Evolutionary conservation across 306 rosid genomes (phyloP).

Genomic region (Vigna angularis): DNA sequence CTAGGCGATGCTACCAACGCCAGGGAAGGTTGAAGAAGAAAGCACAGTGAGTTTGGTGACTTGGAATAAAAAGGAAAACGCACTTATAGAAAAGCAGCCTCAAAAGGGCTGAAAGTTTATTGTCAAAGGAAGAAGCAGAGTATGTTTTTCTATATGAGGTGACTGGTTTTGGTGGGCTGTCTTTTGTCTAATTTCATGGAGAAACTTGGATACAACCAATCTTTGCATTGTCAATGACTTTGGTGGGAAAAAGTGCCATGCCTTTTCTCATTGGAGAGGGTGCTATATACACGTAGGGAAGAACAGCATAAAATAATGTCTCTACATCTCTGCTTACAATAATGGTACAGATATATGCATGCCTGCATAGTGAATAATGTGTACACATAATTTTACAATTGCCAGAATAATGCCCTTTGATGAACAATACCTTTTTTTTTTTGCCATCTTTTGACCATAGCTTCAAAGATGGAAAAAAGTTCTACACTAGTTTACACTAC

Average conservation of each 20-base stretch:
- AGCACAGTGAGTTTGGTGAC: slow-evolving; percentile 49
- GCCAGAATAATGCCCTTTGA: slow-evolving; percentile 1
- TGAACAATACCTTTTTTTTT: not conserved
- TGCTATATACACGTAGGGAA: slow-evolving; percentile 34
- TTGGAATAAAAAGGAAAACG: slow-evolving; percentile 47
- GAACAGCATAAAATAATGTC: slow-evolving; percentile 37
- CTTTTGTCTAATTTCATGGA: slow-evolving; percentile 45
- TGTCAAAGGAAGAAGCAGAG: slow-evolving; percentile 56
- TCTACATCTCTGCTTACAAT: slow-evolving; percentile 31
- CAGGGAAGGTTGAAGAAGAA: slow-evolving; percentile 35
- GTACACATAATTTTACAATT: not conserved
- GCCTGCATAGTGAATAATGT: not conserved
- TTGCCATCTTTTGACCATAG: not conserved
- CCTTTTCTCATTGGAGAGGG: slow-evolving; percentile 55
- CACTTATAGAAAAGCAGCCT: slow-evolving; percentile 62
- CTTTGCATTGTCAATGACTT: slow-evolving; percentile 54
- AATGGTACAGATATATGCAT: slow-evolving; percentile 15
- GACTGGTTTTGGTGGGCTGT: slow-evolving; percentile 69
- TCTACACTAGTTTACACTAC: not conserved
- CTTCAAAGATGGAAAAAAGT: not conserved
- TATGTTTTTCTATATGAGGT: slow-evolving; percentile 59
- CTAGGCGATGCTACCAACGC: slow-evolving; percentile 41
- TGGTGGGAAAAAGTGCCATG: slow-evolving; percentile 55
- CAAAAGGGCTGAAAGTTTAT: slow-evolving; percentile 90
- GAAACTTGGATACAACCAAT: slow-evolving; percentile 54